These are phyloP conservation scores for Brassica balearica DNA, from an alignment of 441 rosid genomes.

Conservation along the genomic window DNA sequence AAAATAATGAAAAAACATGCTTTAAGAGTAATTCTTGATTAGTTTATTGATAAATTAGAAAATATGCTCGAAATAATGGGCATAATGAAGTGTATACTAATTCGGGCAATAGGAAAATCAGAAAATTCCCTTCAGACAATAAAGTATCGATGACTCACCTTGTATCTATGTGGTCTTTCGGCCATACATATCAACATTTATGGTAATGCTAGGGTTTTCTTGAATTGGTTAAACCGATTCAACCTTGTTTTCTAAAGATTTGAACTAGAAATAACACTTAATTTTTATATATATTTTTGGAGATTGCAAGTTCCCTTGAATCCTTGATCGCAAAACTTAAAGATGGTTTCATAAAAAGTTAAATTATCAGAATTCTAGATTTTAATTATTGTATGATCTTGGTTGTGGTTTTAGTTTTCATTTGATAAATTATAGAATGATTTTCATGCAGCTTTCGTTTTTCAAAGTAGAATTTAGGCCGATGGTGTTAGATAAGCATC, in stretches of 20 bases:
- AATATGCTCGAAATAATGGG: slow-evolving; percentile 34
- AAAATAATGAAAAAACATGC: slow-evolving; percentile 46
- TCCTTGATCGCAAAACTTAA: neutral
- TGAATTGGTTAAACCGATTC: neutral
- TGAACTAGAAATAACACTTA: neutral
- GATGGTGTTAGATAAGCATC: slow-evolving; percentile 27
- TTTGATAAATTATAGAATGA: neutral
- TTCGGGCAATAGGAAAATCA: slow-evolving; percentile 51
- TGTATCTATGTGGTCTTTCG: slow-evolving; percentile 41
- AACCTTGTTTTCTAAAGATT: neutral
- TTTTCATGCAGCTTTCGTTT: slow-evolving; percentile 5
- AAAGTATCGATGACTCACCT: slow-evolving; percentile 43
- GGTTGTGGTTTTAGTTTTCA: neutral
- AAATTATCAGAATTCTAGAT: neutral
- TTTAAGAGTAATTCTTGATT: slow-evolving; percentile 38
- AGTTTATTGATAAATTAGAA: slow-evolving; percentile 30
- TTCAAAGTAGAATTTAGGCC: neutral
- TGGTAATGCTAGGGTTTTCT: slow-evolving; percentile 35
- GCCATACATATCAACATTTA: slow-evolving; percentile 29
- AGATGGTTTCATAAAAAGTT: neutral
- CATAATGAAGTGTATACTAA: slow-evolving; percentile 55
- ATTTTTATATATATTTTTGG: neutral
- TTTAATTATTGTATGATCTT: neutral
- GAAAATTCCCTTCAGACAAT: slow-evolving; percentile 32
- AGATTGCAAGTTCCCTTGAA: neutral